Conservation (phyloP, 768 basidiomycete genomes). For the Hebeloma cylindrosporum region DNA sequence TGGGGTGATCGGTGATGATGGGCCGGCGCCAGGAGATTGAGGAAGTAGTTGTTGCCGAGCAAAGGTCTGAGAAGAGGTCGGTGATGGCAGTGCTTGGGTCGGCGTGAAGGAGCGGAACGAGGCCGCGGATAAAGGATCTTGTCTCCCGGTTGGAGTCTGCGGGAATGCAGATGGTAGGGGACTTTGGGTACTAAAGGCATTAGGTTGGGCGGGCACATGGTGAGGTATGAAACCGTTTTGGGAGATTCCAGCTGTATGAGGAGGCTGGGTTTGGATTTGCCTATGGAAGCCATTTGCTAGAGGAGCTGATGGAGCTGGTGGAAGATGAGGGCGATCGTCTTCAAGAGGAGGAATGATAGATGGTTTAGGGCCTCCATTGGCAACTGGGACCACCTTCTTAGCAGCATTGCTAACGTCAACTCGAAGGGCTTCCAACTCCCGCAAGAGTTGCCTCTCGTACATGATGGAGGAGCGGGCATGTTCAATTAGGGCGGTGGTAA, state of each 20-base stretch:
- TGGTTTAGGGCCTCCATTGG: constrained; percentile 60
- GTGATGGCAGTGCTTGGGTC: constrained; percentile 19
- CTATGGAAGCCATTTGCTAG: constrained; percentile 35
- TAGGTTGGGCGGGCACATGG: constrained; percentile 19
- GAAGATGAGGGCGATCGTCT: constrained; percentile 41
- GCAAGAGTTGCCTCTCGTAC: constrained; percentile 86
- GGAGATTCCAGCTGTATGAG: constrained; percentile 34
- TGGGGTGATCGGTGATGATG: constrained; percentile 43
- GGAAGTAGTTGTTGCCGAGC: constrained; percentile 27
- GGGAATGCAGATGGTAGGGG: constrained; percentile 23
- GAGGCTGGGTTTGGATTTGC: constrained; percentile 29
- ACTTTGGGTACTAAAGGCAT: constrained; percentile 16
- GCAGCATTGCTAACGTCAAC: constrained; percentile 72
- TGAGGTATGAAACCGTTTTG: constrained; percentile 30
- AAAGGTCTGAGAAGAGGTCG: constrained; percentile 18
- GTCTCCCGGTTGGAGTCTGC: constrained; percentile 23
- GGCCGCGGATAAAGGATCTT: constrained; percentile 29
- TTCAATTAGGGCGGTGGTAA: constrained; percentile 86
- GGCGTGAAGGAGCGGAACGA: constrained; percentile 27
- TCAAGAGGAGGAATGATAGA: constrained; percentile 62
- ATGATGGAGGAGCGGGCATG: constrained; percentile 90
- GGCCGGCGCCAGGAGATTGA: constrained; percentile 49
- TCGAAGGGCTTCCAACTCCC: constrained; percentile 83
- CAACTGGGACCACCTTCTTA: constrained; percentile 51
- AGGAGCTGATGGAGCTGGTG: constrained; percentile 32